Percentiles rank a stretch among this genome's conserved stretches.
phyloP scores from a whole-genome alignment of 2,329 filamentous ascomycete genomes.

The Pseudocercospora fijiensis region DNA sequence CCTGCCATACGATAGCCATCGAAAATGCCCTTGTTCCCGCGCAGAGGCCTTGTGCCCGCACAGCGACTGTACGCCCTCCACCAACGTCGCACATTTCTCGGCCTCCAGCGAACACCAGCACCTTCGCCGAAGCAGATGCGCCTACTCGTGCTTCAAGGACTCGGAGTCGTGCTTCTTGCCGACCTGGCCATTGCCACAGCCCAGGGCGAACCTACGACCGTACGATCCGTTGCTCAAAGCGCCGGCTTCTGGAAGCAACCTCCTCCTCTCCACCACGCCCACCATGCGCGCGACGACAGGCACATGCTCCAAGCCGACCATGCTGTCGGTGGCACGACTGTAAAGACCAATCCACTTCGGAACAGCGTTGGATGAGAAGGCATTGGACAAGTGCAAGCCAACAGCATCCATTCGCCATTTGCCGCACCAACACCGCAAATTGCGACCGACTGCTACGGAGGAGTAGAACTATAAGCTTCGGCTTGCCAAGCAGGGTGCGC shows the following conservation, averaged over 20 bases:
- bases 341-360: background rate
- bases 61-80: background rate
- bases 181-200: slow-evolving; percentile 32
- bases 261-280: slow-evolving; percentile 24
- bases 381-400: background rate
- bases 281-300: slow-evolving; percentile 2
- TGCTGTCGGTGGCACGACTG: background rate
- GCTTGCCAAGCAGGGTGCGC: background rate
- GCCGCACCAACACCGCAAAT: background rate
- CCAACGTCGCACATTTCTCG: slow-evolving; percentile 35
- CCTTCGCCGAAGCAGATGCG: slow-evolving; percentile 35
- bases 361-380: background rate
- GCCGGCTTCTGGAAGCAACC: slow-evolving; percentile 33
- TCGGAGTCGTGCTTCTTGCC: slow-evolving; percentile 36
- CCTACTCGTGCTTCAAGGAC: slow-evolving; percentile 38
- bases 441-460: background rate
- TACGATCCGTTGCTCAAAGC: slow-evolving; percentile 31
- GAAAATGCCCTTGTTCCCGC: background rate
- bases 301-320: background rate
- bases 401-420: background rate
- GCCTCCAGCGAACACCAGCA: slow-evolving; percentile 34
- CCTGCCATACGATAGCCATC: background rate
- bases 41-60: background rate
- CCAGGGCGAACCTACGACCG: slow-evolving; percentile 26
- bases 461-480: background rate